These are phyloP conservation scores for Monosporascus cannonballus DNA, from an alignment of 2,329 filamentous ascomycete species.

Conservation along the genomic window DNA sequence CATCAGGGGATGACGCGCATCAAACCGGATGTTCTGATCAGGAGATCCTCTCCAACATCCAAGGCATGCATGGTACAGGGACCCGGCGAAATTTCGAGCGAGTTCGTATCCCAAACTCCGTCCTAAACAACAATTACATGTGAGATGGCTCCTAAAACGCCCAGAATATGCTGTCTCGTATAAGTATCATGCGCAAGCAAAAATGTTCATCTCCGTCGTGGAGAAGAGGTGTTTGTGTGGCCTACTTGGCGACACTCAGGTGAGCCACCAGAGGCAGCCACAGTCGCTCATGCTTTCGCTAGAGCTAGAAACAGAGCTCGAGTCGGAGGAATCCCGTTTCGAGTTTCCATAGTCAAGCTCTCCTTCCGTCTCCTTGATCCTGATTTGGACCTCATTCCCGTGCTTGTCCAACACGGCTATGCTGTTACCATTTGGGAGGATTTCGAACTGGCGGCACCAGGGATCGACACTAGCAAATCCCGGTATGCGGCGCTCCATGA, in stretches of 20 bases:
- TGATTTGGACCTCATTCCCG: constrained; percentile 35
- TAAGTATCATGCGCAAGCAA: neutral
- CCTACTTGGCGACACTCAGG: constrained; percentile 22
- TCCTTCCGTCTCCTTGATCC: constrained; percentile 36
- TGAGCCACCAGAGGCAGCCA: constrained; percentile 48
- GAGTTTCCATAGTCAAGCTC: constrained; percentile 3
- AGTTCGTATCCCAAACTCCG: neutral
- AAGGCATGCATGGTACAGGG: neutral
- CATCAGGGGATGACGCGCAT: neutral
- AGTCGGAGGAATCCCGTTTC: constrained; percentile 6
- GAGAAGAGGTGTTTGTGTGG: neutral
- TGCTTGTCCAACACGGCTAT: constrained; percentile 29
- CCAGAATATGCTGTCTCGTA: neutral
- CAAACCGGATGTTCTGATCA: neutral
- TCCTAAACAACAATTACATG: neutral
- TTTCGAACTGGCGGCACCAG: constrained; percentile 42
- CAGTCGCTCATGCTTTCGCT: constrained; percentile 41
- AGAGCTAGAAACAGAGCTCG: constrained; percentile 11
- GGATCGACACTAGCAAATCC: constrained; percentile 28
- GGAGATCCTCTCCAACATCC: neutral
- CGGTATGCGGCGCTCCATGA: constrained; percentile 45
- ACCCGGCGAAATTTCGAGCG: neutral
- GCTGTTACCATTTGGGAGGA: constrained; percentile 34
- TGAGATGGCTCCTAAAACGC: neutral
- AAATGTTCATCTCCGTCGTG: neutral